Evolutionary conservation across 2,329 filamentous ascomycete genomes (phyloP), one percentile per base, ranked within the genome.

Genomic region (Aureobasidium lini): DNA sequence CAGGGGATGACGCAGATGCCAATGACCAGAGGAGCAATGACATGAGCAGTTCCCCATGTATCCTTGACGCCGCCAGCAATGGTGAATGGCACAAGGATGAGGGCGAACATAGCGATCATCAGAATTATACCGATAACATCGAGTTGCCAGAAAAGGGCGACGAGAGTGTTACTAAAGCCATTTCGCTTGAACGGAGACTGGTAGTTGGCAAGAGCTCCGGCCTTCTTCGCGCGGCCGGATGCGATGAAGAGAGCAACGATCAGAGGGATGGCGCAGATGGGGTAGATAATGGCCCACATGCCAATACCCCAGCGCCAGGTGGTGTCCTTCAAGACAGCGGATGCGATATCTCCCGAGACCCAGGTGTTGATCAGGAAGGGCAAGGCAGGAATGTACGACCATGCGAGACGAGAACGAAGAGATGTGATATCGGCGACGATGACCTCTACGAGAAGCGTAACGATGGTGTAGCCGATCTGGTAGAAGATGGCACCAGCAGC

Each of bases 51-150:
- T 6, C 66, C 64, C 74, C 74, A 77, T 23, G 65, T 65, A 0
- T 67, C 16, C 61, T 68, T 18, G 13, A 67, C 66, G 60, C 71
- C 73, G 15, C 59, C 67, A 52, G 65, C 66, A 16, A 90, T 76
- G 13, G 77, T 84, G 69, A 91, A 84, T 1, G 87, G 85, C 5
- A 91, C 79, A n/a, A 90, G 75, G 67, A 90, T 83, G 13, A 89
- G 72, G 0, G 81, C 77, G 65, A 87, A 80, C 1, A 84, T 86
- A 1, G 73, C 75, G 10, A 81, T 79, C 62, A 88, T 76, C 3
- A 89, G 73, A 15, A 88, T 58, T 28, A 87, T 76, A 13, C 87
- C 86, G 28, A 83, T 59, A 1, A 83, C 75, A 61, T 83, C 84
- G 1, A 86, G 70, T 48, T 83, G 77, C 72, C 81, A 79, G 62